These are phyloP conservation scores for Pseudognaphalium luteoalbum DNA, from an alignment of 129 eudicot genomes.

Conservation along the genomic window DNA sequence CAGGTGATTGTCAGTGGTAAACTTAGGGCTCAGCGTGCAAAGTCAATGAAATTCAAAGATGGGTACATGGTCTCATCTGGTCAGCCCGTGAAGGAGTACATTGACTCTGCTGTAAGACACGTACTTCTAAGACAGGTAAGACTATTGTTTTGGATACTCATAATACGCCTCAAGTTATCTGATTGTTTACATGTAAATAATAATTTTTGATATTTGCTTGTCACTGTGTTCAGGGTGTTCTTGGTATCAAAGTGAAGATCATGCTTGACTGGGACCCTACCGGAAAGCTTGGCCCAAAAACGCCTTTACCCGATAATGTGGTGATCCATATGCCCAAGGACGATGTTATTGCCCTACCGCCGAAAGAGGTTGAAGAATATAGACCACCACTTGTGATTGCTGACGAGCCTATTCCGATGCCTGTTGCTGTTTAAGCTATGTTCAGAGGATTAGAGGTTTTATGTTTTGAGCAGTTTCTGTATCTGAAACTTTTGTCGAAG, in stretches of 20 bases:
- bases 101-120: slow-evolving; percentile 64
- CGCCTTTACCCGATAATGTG: slow-evolving; percentile 54
- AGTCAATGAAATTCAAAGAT: slow-evolving; percentile 69
- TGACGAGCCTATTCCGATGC: slow-evolving; percentile 29
- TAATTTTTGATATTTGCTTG: not conserved
- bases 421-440: not conserved
- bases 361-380: slow-evolving; percentile 32
- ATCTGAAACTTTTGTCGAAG: not conserved
- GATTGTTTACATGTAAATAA: not conserved
- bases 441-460: not conserved
- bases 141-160: not conserved
- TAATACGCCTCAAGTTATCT: not conserved
- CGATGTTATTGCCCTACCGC: slow-evolving; percentile 18
- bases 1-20: slow-evolving; percentile 73
- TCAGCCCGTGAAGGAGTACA: slow-evolving; percentile 64
- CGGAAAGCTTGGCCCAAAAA: slow-evolving; percentile 50
- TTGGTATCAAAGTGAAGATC: slow-evolving; percentile 55
- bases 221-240: slow-evolving; percentile 41
- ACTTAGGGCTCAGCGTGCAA: slow-evolving; percentile 68
- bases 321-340: slow-evolving; percentile 46
- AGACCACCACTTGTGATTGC: slow-evolving; percentile 26
- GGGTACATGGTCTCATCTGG: slow-evolving; percentile 71
- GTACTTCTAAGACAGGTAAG: slow-evolving; percentile 62
- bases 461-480: not conserved
- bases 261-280: slow-evolving; percentile 63